Evolutionary conservation across 192 early-diverging fungal genomes (phyloP), one percentile per base, ranked within the genome.

Genomic region (Coemansia umbellata): DNA sequence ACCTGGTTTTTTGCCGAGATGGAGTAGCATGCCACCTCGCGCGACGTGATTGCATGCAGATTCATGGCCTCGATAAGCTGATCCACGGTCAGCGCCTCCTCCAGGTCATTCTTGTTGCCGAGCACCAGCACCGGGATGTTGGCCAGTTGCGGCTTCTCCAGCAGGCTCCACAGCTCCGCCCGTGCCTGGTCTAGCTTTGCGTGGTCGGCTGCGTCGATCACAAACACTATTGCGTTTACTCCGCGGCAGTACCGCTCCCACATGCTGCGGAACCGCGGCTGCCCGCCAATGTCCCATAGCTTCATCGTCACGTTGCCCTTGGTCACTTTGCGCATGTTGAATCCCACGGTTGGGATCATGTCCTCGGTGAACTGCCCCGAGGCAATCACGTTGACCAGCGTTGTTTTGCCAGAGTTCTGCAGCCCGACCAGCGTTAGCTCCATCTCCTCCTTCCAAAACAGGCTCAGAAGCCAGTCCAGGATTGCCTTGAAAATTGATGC

Each of bases 141-240:
- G 1, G 85, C 84, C 50, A 99, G 76, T 69, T 91, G 91, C 17
- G 94, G 91, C 69, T 96, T 97, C 50, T 96, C 91, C 52, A 99
- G 78, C 21, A 99, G 63, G 40, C 78, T 85, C 78, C 90, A 87
- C 24, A 99, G 85, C 71, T 99, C 96, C 13, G 87, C 89, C 37
- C 87, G 81, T 17, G 95, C 93, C 49, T 92, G 91, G 27, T 90
- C 91, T 55, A 99, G 55, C 62, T 97, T 96, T 30, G 83, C 87
- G 53, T 87, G 90, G 78, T 99, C 96, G 4, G 96, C 95, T 4
- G 95, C 84, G 60, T 99, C 96, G 39, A 99, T 80, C 9, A 99
- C 95, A 84, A 97, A 97, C 87, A 99, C 95, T 55, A 99, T 99
- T 3, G 94, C 91, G 62, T 99, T 95, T 30, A 98, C 97, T 28